Evolutionary conservation across 306 rosid species (phyloP), one percentile per base, ranked within the genome.

Genomic region (Astragalus membranaceus): DNA sequence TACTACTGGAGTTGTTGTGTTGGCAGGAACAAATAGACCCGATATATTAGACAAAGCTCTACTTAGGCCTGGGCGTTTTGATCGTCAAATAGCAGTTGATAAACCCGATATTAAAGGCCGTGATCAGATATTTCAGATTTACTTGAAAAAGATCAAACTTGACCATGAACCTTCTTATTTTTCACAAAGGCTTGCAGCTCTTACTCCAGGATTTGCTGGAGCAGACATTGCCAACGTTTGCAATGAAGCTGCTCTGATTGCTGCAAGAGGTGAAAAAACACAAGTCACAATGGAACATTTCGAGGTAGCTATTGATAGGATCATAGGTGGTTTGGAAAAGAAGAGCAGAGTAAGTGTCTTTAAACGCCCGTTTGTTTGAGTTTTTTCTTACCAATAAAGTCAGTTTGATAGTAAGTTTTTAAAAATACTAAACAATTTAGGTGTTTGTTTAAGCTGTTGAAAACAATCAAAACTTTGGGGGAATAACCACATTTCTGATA

Each of bases 191-290:
- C 30, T 26, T 26, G 30, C 30, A 26, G 30, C 30, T 42, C 87
- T 90, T 42, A 93, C 97, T 12, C 98, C 98, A 32, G 98, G 98
- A 66, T 90, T 93, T 87, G 95, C 97, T 20, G 98, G 98, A 69
- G 98, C 98, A 10, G 98, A 90, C 84, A 93, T 93, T 81, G 97
- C 98, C 42, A 93, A 93, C 83, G 96, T 93, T 32, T 90, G 97
- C 77, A 93, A 93, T 39, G 98, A 93, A 84, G 98, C 92, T 78
- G 98, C 98, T 42, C 76, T 93, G 48, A 87, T 93, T 84, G 98
- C 98, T 76, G 98, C 98, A 16, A 90, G 98, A 69, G n/a, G 17
- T 70, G 96, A 88, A 55, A 67, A 79, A 75, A 30, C 80, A 20
- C 76, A 71, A 76, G 88, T 93, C 70, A 84, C 86, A 42, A 87